phyloP scores from a whole-genome alignment of 768 basidiomycete genomes.

The Auriscalpium vulgare region DNA sequence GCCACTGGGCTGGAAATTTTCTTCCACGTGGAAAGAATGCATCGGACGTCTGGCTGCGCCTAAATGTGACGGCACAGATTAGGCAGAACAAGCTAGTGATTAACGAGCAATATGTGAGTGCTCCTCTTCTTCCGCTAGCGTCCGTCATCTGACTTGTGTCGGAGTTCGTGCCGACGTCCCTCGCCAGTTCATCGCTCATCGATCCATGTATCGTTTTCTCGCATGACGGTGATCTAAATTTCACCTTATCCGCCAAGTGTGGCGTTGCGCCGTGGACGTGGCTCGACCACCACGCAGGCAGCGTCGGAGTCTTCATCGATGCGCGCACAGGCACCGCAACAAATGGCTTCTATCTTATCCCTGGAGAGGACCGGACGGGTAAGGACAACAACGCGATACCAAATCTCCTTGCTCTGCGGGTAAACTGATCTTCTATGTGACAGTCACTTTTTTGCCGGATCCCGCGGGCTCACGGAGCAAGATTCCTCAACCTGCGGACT shows the following conservation, averaged over 20 bases:
- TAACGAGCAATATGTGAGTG: slow-evolving; percentile 45
- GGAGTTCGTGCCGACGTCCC: slow-evolving; percentile 43
- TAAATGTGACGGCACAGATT: slow-evolving; percentile 41
- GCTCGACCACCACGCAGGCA: slow-evolving; percentile 51
- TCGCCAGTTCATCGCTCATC: slow-evolving; percentile 41
- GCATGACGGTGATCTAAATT: slow-evolving; percentile 28
- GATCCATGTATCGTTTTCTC: slow-evolving; percentile 41
- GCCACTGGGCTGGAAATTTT: slow-evolving; percentile 34
- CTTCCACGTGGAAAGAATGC: slow-evolving; percentile 34
- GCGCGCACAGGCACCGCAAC: slow-evolving; percentile 29
- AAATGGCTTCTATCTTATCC: slow-evolving; percentile 50
- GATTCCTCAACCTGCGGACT: slow-evolving; percentile 33
- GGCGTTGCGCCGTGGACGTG: slow-evolving; percentile 53
- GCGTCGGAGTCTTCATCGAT: slow-evolving; percentile 46
- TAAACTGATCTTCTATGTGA: neutral
- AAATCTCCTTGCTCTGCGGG: neutral
- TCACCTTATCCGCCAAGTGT: slow-evolving; percentile 43
- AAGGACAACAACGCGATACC: slow-evolving; percentile 13
- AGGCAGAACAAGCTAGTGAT: slow-evolving; percentile 28
- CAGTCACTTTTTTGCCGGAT: slow-evolving; percentile 37
- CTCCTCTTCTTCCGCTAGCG: neutral
- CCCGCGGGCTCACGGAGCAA: slow-evolving; percentile 29
- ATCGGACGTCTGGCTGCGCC: slow-evolving; percentile 41
- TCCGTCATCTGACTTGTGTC: neutral
- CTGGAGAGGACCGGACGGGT: slow-evolving; percentile 46